A percentile compares a stretch with the other conserved stretches of the same genome.
Conservation (phyloP, 2,329 filamentous ascomycete species). For the Elsinoe arachidis region DNA sequence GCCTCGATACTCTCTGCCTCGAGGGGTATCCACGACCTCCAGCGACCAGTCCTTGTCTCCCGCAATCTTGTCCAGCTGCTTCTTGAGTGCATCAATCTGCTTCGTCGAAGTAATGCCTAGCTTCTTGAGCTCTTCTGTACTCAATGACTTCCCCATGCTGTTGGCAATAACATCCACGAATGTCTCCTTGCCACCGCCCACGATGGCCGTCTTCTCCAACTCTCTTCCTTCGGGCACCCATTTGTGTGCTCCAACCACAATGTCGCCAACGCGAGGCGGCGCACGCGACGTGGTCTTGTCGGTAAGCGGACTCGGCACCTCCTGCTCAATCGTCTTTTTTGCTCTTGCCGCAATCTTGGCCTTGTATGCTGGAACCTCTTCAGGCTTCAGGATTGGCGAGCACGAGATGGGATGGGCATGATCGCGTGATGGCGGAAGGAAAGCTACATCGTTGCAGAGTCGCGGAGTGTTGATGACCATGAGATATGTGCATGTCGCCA, state of each 20-base stretch:
- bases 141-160: conserved; percentile 45
- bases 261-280: conserved; percentile 45
- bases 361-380: conserved; percentile 35
- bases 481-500: conserved; percentile 81
- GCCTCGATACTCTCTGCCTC: conserved; percentile 58
- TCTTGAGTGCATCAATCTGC: conserved; percentile 59
- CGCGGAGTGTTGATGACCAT: conserved; percentile 89
- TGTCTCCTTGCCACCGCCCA: conserved; percentile 45
- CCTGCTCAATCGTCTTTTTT: conserved; percentile 2
- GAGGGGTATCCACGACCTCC: conserved; percentile 64
- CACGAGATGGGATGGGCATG: conserved; percentile 70
- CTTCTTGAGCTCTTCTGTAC: conserved; percentile 41
- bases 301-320: conserved; percentile 13
- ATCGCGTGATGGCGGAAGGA: conserved; percentile 70
- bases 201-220: conserved; percentile 46
- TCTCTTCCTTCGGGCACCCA: conserved; percentile 47
- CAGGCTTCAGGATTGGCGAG: conserved; percentile 56
- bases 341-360: conserved; percentile 10
- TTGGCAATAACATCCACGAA: conserved; percentile 45
- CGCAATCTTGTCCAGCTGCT: conserved; percentile 60
- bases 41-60: conserved; percentile 69
- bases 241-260: conserved; percentile 49
- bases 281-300: conserved; percentile 17
- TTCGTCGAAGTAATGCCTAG: conserved; percentile 60
- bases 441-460: conserved; percentile 79